A percentile compares a stretch with the other conserved stretches of the same genome.
Evolutionary conservation across 2,329 filamentous ascomycete genomes (phyloP).

Genomic region (Aspergillus felis): DNA sequence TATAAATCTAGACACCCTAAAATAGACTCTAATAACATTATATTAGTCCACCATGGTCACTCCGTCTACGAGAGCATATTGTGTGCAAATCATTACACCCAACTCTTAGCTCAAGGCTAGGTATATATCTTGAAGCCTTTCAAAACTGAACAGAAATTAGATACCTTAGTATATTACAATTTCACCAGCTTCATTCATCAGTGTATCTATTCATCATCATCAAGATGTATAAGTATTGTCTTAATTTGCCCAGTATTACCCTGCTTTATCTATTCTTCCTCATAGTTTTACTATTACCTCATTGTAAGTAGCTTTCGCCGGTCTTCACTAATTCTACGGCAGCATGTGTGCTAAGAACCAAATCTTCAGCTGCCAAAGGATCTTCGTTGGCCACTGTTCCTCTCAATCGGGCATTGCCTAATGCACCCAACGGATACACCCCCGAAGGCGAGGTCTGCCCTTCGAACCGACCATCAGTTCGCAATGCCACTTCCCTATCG

Average conservation of each 20-base stretch:
- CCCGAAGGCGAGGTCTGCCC: conserved; percentile 69
- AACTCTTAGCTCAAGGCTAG: background rate
- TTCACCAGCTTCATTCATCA: background rate
- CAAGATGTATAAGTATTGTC: background rate
- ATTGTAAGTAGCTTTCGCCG: background rate
- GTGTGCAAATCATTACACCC: background rate
- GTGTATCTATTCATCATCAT: no score
- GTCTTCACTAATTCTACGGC: no score
- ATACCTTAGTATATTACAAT: background rate
- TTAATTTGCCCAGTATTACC: background rate
- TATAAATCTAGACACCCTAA: background rate
- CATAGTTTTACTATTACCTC: background rate
- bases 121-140: background rate
- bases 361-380: background rate
- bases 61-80: no score
- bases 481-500: conserved; percentile 62
- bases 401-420: conserved; percentile 45
- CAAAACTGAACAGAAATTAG: background rate
- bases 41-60: background rate
- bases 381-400: background rate
- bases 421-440: conserved; percentile 66
- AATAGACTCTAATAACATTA: background rate
- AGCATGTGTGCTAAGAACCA: background rate
- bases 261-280: background rate
- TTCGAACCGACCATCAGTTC: conserved; percentile 61